Evolutionary conservation across 2,329 filamentous ascomycete species (phyloP).

Genomic region (Pseudogymnoascus sp.): DNA sequence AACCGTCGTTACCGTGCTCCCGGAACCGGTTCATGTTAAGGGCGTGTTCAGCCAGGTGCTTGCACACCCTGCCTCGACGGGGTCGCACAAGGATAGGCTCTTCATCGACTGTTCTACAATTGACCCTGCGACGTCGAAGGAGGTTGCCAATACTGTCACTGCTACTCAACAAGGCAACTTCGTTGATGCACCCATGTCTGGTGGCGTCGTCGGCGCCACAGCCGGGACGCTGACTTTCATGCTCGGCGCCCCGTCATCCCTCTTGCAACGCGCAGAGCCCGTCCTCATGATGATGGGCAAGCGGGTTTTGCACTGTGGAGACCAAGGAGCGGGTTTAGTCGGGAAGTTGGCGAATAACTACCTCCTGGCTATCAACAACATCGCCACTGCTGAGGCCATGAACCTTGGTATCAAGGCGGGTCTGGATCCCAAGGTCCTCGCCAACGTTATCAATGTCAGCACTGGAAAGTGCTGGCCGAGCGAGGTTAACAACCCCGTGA

Average conservation of each 20-base stretch:
- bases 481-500: slow-evolving; percentile 91
- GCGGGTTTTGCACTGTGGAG: slow-evolving; percentile 76
- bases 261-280: slow-evolving; percentile 57
- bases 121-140: slow-evolving; percentile 74
- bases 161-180: slow-evolving; percentile 65
- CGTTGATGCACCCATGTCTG: slow-evolving; percentile 94
- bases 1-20: slow-evolving; percentile 79
- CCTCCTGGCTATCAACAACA: slow-evolving; percentile 87
- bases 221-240: slow-evolving; percentile 92
- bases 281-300: slow-evolving; percentile 77
- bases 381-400: slow-evolving; percentile 59
- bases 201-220: slow-evolving; percentile 82
- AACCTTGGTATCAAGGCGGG: slow-evolving; percentile 55
- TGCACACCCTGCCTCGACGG: slow-evolving; percentile 41
- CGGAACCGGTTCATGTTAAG: slow-evolving; percentile 81
- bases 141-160: slow-evolving; percentile 64
- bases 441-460: slow-evolving; percentile 82
- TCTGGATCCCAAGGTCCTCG: slow-evolving; percentile 56
- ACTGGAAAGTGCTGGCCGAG: slow-evolving; percentile 96
- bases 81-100: slow-evolving; percentile 52
- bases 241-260: slow-evolving; percentile 62
- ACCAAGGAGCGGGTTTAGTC: slow-evolving; percentile 75
- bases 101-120: slow-evolving; percentile 98
- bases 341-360: slow-evolving; percentile 98
- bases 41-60: slow-evolving; percentile 74